Evolutionary conservation across 1,139 yeast species (phyloP).

Genomic region (Tardiomyces digboiensis): DNA sequence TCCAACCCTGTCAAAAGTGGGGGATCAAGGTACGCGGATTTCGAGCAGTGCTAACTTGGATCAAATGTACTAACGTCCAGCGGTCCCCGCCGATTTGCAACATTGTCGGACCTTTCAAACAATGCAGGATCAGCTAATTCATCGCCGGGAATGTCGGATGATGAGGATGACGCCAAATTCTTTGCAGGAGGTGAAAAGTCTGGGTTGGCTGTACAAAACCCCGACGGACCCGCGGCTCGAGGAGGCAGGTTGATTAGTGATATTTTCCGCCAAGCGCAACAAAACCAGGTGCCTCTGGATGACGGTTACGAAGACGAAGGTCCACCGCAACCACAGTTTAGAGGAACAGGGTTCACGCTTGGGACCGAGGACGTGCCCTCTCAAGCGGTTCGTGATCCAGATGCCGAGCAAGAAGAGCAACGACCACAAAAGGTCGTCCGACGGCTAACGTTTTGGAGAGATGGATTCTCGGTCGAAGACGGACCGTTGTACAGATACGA

Average conservation of each 20-base stretch:
- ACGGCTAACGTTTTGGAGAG: constrained; percentile 90
- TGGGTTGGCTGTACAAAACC: constrained; percentile 89
- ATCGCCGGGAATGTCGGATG: constrained; percentile 28
- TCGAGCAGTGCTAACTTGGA: too few relatives aligned
- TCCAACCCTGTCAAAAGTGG: too few relatives aligned
- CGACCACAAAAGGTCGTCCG: constrained; percentile 21
- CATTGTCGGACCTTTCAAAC: constrained; percentile 39
- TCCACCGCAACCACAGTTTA: constrained; percentile 31
- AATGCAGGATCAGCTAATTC: constrained; percentile 18
- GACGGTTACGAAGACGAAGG: constrained; percentile 11
- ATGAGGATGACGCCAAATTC: constrained; percentile 61
- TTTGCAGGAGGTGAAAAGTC: constrained; percentile 97
- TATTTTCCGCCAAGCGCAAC: constrained; percentile 47
- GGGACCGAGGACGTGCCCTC: constrained; percentile 43
- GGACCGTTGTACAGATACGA: constrained; percentile 82
- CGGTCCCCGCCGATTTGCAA: constrained; percentile 21
- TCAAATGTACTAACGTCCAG: too few relatives aligned
- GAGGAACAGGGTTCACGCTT: constrained; percentile 73
- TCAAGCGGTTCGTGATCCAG: constrained; percentile 3
- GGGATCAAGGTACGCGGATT: too few relatives aligned
- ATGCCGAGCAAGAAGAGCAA: constrained; percentile 6
- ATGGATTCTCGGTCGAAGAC: constrained; percentile 92
- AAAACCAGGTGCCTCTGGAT: constrained; percentile 10
- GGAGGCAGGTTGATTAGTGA: constrained; percentile 39
- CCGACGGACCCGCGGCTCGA: constrained; percentile 41